Evolutionary conservation across 23 red algal species (phyloP).

Genomic region (Agarophyton chilense): DNA sequence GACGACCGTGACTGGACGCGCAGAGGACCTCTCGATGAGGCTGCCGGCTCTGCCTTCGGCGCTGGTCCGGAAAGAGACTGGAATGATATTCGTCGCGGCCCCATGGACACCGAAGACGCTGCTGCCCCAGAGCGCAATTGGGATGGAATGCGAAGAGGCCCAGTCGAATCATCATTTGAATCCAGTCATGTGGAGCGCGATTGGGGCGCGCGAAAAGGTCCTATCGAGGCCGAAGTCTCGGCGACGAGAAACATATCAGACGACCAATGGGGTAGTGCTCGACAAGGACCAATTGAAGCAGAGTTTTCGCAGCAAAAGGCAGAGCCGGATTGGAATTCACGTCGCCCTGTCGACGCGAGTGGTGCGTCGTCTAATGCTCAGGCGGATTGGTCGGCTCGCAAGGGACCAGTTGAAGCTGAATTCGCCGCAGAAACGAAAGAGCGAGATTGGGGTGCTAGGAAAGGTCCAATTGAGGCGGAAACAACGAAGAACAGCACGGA

Average conservation of each 20-base stretch:
- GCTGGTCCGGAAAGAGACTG: conserved; percentile 49
- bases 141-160: conserved; percentile 49
- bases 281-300: conserved; percentile 45
- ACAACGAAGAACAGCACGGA: background rate
- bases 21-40: conserved; percentile 14
- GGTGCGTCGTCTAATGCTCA: background rate
- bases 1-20: conserved; percentile 68
- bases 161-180: conserved; percentile 27
- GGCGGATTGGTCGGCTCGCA: conserved; percentile 28
- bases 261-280: conserved; percentile 44
- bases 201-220: conserved; percentile 59
- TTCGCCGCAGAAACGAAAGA: conserved; percentile 15
- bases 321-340: conserved; percentile 38
- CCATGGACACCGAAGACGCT: conserved; percentile 31
- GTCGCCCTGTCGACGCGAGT: conserved; percentile 48
- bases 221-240: conserved; percentile 26
- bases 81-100: conserved; percentile 44
- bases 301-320: conserved; percentile 35
- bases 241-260: conserved; percentile 1
- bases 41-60: background rate
- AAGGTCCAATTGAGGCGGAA: conserved; percentile 36
- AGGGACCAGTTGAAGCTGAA: conserved; percentile 61
- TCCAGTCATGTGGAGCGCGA: conserved; percentile 12
- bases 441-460: conserved; percentile 55
- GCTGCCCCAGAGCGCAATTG: conserved; percentile 31